Percentiles rank a stretch among this genome's conserved stretches.
phyloP scores from a whole-genome alignment of 2,329 filamentous ascomycete genomes.

The Fusarium denticulatum region DNA sequence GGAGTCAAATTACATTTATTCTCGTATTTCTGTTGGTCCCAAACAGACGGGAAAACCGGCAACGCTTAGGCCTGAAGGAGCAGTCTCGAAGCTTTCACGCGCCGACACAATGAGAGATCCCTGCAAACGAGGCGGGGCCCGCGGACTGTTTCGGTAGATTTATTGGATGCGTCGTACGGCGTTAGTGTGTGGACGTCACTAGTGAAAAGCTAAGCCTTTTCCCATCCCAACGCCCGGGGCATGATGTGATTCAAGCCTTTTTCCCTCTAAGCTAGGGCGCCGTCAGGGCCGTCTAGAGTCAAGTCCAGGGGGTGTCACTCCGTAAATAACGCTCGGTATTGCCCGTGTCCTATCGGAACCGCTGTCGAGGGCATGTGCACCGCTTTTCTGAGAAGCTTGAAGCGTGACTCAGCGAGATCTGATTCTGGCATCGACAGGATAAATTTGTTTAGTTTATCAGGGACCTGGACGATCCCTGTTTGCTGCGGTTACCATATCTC shows the following conservation, averaged over 20 bases:
- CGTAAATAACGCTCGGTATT: neutral
- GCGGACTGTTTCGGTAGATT: neutral
- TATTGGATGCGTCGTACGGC: slow-evolving; percentile 1
- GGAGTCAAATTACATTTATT: neutral
- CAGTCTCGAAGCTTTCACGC: neutral
- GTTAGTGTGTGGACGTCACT: neutral
- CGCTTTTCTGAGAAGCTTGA: neutral
- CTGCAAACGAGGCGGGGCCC: neutral
- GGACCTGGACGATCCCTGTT: neutral
- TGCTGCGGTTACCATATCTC: neutral
- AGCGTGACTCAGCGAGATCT: neutral
- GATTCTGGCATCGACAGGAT: neutral
- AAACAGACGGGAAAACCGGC: neutral
- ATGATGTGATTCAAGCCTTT: neutral
- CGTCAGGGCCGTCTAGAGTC: neutral
- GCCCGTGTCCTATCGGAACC: neutral
- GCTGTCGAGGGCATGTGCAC: neutral
- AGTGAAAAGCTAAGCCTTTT: neutral
- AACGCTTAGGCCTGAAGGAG: neutral
- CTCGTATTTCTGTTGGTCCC: neutral
- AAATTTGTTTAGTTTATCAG: neutral
- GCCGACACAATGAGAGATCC: neutral
- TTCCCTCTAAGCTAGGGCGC: neutral
- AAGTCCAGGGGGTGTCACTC: too few relatives aligned
- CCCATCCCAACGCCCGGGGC: neutral